phyloP scores from a whole-genome alignment of 768 basidiomycete species.

The Kwoniella dendrophila region DNA sequence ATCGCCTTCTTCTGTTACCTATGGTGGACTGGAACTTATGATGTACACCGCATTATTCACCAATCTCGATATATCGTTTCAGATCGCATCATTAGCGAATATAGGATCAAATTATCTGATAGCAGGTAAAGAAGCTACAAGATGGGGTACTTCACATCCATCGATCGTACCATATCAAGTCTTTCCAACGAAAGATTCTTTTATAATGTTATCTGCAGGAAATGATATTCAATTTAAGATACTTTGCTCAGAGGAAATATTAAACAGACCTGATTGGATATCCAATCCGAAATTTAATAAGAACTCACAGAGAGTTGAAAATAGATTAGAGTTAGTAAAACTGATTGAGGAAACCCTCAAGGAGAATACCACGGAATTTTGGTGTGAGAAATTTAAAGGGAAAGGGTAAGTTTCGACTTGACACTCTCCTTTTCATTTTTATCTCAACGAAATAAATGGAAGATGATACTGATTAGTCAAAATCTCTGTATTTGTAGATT shows the following conservation, averaged over 20 bases:
- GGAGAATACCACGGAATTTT: constrained; percentile 66
- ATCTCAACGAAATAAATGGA: no score
- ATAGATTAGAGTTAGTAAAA: constrained; percentile 69
- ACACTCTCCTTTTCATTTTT: constrained; percentile 16
- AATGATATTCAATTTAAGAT: constrained; percentile 82
- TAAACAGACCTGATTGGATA: constrained; percentile 66
- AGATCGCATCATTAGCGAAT: constrained; percentile 89
- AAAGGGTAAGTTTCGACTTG: constrained; percentile 64
- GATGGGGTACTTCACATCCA: constrained; percentile 91
- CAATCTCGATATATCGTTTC: no score
- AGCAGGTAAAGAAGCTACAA: constrained; percentile 73
- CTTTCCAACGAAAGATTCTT: constrained; percentile 85
- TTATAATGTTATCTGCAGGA: constrained; percentile 90
- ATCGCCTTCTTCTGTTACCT: background rate
- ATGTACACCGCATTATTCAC: no score
- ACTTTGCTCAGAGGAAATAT: constrained; percentile 63
- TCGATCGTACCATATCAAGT: constrained; percentile 91
- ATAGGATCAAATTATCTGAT: constrained; percentile 93
- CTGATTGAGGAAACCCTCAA: constrained; percentile 68
- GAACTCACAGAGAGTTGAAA: constrained; percentile 73
- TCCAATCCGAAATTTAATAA: constrained; percentile 68
- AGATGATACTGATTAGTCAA: background rate
- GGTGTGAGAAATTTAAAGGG: constrained; percentile 75
- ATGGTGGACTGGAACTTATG: no score
- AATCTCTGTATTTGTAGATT: constrained; percentile 6